These are phyloP conservation scores for Yarrowia galli DNA, from an alignment of 1,139 yeast species.

Conservation along the genomic window DNA sequence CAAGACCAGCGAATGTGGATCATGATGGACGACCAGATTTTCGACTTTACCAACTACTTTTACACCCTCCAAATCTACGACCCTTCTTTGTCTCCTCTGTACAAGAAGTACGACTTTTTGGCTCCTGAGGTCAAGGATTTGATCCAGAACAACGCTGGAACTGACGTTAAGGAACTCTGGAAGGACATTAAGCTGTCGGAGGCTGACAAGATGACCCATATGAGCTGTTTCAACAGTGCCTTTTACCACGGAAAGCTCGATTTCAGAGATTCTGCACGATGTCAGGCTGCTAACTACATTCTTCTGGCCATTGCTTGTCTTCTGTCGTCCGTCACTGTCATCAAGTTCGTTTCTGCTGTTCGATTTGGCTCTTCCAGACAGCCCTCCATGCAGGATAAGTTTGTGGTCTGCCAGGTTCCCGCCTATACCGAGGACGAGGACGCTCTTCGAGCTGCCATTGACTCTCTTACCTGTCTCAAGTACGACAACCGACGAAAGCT, in stretches of 20 bases:
- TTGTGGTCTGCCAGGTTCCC: conserved; percentile 53
- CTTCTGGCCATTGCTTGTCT: conserved; percentile 50
- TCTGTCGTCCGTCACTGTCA: conserved; percentile 48
- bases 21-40: conserved; percentile 48
- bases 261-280: conserved; percentile 48
- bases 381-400: conserved; percentile 51
- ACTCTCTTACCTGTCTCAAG: conserved; percentile 50
- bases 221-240: conserved; percentile 49
- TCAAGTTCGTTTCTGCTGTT: conserved; percentile 52
- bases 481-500: conserved; percentile 52
- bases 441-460: conserved; percentile 51
- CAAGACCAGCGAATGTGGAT: conserved; percentile 46
- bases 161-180: conserved; percentile 46
- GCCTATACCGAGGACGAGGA: conserved; percentile 53
- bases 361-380: conserved; percentile 48
- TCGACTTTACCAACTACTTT: conserved; percentile 51
- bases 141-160: conserved; percentile 47
- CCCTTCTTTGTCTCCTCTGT: conserved; percentile 41
- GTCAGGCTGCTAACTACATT: conserved; percentile 52
- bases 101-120: conserved; percentile 48
- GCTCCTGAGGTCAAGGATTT: conserved; percentile 46
- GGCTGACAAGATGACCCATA: conserved; percentile 42
- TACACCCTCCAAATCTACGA: conserved; percentile 45
- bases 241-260: conserved; percentile 52
- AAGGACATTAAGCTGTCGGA: conserved; percentile 43